Evolutionary conservation across 2,329 filamentous ascomycete genomes (phyloP).

Genomic region (Ascosphaera apis): DNA sequence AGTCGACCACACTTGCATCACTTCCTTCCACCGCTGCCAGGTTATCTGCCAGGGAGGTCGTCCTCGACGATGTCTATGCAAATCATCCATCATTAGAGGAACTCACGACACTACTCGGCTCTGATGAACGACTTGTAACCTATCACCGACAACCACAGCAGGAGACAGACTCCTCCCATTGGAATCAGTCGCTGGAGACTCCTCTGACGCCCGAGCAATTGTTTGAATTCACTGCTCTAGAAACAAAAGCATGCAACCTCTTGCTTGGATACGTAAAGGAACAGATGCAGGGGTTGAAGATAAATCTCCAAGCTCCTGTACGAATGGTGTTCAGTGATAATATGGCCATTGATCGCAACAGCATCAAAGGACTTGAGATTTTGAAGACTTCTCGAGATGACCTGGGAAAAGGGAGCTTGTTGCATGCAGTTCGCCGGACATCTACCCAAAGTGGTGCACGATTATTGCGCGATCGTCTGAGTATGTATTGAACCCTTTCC

Average conservation of each 20-base stretch:
- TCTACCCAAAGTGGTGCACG: slow-evolving; percentile 80
- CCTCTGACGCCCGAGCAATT: slow-evolving; percentile 33
- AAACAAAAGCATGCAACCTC: slow-evolving; percentile 54
- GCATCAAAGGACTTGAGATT: slow-evolving; percentile 71
- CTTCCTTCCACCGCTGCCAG: slow-evolving; percentile 64
- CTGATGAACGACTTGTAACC: slow-evolving; percentile 54
- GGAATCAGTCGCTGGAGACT: slow-evolving; percentile 56
- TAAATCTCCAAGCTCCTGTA: slow-evolving; percentile 64
- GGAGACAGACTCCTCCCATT: slow-evolving; percentile 34
- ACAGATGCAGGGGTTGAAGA: slow-evolving; percentile 50
- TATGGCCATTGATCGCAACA: slow-evolving; percentile 85
- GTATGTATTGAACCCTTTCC: slow-evolving; percentile 18
- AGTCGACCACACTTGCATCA: slow-evolving; percentile 44
- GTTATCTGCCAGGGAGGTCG: slow-evolving; percentile 62
- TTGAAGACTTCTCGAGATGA: slow-evolving; percentile 66
- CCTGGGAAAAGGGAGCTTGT: slow-evolving; percentile 53
- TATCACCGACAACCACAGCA: slow-evolving; percentile 33
- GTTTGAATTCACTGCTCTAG: slow-evolving; percentile 38
- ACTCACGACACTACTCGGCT: slow-evolving; percentile 44
- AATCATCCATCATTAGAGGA: slow-evolving; percentile 17
- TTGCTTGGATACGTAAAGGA: slow-evolving; percentile 69
- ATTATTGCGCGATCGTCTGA: slow-evolving; percentile 63
- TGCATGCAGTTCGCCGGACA: slow-evolving; percentile 75
- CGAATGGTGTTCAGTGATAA: slow-evolving; percentile 51
- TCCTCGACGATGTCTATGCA: slow-evolving; percentile 32